phyloP scores from a whole-genome alignment of 1,284 basidiomycete genomes.

The Austroboletus niveus region DNA sequence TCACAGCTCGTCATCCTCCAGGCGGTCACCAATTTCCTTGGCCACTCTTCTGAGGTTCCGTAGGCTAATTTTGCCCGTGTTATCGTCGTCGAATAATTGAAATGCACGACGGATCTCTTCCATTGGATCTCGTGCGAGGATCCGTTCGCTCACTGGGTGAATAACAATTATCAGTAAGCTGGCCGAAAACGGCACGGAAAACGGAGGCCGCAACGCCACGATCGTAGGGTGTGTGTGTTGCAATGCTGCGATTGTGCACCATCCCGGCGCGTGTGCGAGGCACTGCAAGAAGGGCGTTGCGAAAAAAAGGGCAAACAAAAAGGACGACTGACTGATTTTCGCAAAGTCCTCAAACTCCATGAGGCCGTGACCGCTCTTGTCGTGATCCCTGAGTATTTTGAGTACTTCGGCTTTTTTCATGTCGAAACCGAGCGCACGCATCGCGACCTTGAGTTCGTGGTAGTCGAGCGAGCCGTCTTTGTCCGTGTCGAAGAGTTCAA shows the following conservation, averaged over 20 bases:
- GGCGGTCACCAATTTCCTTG: constrained; percentile 93
- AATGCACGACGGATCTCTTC: constrained; percentile 96
- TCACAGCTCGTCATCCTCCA: constrained; percentile 97
- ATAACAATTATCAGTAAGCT: constrained; percentile 6
- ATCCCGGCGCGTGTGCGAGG: background rate
- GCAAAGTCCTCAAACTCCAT: constrained; percentile 96
- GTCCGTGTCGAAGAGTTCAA: constrained; percentile 98
- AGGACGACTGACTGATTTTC: constrained; percentile 86
- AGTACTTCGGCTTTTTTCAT: constrained; percentile 98
- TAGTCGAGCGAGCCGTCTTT: constrained; percentile 97
- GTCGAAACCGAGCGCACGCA: constrained; percentile 97
- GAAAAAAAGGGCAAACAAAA: background rate
- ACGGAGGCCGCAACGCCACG: constrained; percentile 2
- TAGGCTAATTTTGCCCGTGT: constrained; percentile 91
- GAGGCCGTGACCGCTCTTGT: constrained; percentile 85
- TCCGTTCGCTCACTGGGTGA: constrained; percentile 86
- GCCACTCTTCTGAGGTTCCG: constrained; percentile 92
- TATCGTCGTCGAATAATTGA: constrained; percentile 95
- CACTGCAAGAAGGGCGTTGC: background rate
- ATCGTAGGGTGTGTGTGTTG: background rate
- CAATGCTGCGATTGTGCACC: constrained; percentile 7
- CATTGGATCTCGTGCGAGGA: constrained; percentile 91
- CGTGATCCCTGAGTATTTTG: constrained; percentile 91
- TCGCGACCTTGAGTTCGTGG: constrained; percentile 98
- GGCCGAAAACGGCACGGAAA: background rate